These are phyloP conservation scores for Rhazya stricta DNA, from an alignment of 257 asterid genomes.

Conservation along the genomic window DNA sequence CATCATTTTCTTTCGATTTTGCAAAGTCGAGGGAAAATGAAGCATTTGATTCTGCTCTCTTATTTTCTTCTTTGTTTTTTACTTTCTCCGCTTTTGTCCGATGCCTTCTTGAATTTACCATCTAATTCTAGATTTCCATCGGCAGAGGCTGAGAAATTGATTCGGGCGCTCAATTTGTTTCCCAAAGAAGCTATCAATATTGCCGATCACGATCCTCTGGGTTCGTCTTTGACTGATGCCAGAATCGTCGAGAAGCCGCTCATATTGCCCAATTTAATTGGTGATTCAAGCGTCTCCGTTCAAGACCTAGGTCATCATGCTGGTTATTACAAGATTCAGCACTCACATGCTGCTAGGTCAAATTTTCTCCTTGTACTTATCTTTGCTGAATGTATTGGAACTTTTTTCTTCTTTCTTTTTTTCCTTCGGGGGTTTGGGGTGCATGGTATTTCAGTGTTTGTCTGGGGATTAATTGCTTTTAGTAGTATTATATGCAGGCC, in stretches of 20 bases:
- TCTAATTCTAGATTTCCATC: constrained; percentile 24
- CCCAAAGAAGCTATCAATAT: constrained; percentile 54
- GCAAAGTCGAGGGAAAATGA: constrained; percentile 23
- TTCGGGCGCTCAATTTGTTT: constrained; percentile 61
- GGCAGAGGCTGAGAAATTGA: constrained; percentile 52
- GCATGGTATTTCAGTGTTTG: not conserved
- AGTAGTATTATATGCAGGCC: not conserved
- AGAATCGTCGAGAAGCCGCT: constrained; percentile 63
- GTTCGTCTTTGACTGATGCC: constrained; percentile 23
- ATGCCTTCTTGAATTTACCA: constrained; percentile 46
- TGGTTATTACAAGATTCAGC: constrained; percentile 74
- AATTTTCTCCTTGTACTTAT: not conserved
- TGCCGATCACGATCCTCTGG: constrained; percentile 23
- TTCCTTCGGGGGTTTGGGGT: too few relatives aligned
- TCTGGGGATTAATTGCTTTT: too few relatives aligned
- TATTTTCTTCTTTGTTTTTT: constrained; percentile 26
- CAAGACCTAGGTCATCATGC: constrained; percentile 79
- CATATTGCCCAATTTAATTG: constrained; percentile 38
- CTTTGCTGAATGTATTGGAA: not conserved
- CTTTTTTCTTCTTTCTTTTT: too few relatives aligned
- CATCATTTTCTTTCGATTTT: not conserved
- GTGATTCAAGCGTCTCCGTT: constrained; percentile 38
- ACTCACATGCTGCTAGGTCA: constrained; percentile 76
- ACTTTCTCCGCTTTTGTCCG: constrained; percentile 27
- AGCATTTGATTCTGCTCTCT: constrained; percentile 21